These are phyloP conservation scores for Carex arenaria DNA, from an alignment of 202 grass and related monocot species.

Conservation along the genomic window DNA sequence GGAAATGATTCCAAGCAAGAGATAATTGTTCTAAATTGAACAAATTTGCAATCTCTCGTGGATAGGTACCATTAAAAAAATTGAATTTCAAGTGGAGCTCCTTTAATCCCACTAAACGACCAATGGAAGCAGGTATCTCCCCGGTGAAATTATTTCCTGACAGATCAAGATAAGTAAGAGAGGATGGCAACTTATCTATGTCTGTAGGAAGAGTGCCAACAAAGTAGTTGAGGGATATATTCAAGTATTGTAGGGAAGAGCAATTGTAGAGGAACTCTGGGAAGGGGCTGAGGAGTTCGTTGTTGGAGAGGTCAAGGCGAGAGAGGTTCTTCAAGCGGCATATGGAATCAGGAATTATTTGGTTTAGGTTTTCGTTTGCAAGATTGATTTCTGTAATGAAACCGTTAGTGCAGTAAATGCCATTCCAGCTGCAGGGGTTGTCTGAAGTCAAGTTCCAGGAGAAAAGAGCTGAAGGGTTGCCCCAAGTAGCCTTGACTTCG, in stretches of 20 bases:
- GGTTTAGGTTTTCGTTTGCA: not conserved
- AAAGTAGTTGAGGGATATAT: conserved; percentile 55
- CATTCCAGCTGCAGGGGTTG: conserved; percentile 26
- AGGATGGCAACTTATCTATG: conserved; percentile 18
- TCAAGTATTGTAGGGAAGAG: conserved; percentile 35
- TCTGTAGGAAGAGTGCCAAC: conserved; percentile 39
- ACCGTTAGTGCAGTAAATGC: conserved; percentile 17
- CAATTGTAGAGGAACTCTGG: conserved; percentile 46
- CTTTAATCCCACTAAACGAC: conserved; percentile 20
- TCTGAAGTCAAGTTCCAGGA: not conserved
- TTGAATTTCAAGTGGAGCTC: conserved; percentile 41
- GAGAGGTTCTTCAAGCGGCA: conserved; percentile 38
- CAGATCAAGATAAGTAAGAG: conserved; percentile 46
- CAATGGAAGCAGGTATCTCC: conserved; percentile 30
- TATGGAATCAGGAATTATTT: conserved; percentile 18
- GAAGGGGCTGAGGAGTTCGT: conserved; percentile 39
- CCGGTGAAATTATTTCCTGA: conserved; percentile 43
- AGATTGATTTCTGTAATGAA: conserved; percentile 20
- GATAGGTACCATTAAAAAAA: conserved; percentile 47
- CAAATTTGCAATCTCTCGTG: conserved; percentile 39
- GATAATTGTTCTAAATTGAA: conserved; percentile 25
- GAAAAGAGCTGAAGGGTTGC: conserved; percentile 22
- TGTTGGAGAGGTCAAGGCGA: conserved; percentile 52
- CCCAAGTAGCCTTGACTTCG: conserved; percentile 13
- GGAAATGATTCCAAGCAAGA: conserved; percentile 43